phyloP scores from a whole-genome alignment of 2,329 filamentous ascomycete genomes.

The Paramyrothecium roridum region DNA sequence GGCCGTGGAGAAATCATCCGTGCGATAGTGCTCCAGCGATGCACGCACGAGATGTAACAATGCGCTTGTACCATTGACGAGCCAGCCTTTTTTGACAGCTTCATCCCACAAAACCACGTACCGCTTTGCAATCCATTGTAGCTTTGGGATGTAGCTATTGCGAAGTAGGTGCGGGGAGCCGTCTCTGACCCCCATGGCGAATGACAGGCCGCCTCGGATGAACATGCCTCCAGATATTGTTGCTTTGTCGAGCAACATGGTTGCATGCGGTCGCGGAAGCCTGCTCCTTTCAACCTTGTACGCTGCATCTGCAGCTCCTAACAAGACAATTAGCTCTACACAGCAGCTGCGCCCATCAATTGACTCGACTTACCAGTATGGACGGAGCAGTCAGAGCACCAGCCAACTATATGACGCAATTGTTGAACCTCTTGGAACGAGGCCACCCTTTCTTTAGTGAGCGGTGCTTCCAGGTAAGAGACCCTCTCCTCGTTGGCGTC shows the following conservation, averaged over 20 bases:
- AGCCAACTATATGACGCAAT: constrained; percentile 6
- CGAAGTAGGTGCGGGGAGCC: constrained; percentile 1
- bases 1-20: constrained; percentile 1
- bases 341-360: background rate
- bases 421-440: background rate
- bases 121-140: constrained; percentile 12
- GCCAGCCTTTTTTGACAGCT: constrained; percentile 21
- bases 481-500: constrained; percentile 4
- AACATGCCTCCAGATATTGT: background rate
- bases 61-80: constrained; percentile 22
- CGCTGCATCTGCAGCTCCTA: background rate
- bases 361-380: constrained; percentile 1
- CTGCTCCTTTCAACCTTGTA: background rate
- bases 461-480: constrained; percentile 2
- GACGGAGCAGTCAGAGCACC: constrained; percentile 4
- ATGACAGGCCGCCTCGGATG: background rate
- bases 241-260: background rate
- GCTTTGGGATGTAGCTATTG: constrained; percentile 4
- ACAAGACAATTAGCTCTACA: background rate
- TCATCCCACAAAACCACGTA: constrained; percentile 21
- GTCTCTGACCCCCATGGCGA: background rate
- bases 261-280: background rate
- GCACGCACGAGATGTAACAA: constrained; percentile 17
- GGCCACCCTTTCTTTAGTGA: background rate
- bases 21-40: constrained; percentile 8